Evolutionary conservation across 176 grass and related monocot genomes (phyloP), one percentile per base, ranked within the genome.

Genomic region (Poa pratensis): DNA sequence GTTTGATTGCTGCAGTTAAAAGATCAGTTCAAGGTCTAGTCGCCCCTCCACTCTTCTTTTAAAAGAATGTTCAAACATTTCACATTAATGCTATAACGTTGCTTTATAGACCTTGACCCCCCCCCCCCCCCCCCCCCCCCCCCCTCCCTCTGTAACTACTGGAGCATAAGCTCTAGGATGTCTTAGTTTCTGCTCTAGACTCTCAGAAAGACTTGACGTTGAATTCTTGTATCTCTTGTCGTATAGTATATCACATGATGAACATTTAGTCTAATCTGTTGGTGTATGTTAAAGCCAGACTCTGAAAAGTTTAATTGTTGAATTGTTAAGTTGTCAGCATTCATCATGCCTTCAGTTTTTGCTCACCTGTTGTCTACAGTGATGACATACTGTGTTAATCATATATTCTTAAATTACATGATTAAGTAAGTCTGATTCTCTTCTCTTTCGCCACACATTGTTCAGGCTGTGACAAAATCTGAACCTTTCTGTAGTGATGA

Each of bases 381-480:
- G 49, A 51, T 51, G 49, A 0, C 5, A 16, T 51, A 5, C 49
- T 5, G 49, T 51, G 15, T 17, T 51, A 17, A 49, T 49, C 46
- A 49, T 14, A 48, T 13, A 46, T 15, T 39, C 4, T 28, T 12
- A 51, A 51, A 53, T 13, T 26, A 43, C 59, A 66, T 37, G 10
- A 35, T 83, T 74, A 35, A 52, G 3, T 76, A 66, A 48, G 5
- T 51, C 67, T 57, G 9, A 88, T 53, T 3, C 1, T 40, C 20
- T 63, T 78, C 0, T 75, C 69, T 82, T 71, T 34, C 7, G 24
- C 45, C 64, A 43, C 9, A 67, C 42, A 26, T 87, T 87, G 40
- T 84, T 20, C 77, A 99, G 96, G 88, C 66, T 0, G 83, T 88
- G 64, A 78, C 22, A 74, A 99, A 94, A 84, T 85, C 88, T 14